Evolutionary conservation across 768 basidiomycete species (phyloP).

Genomic region (Rhodotorula graminis): DNA sequence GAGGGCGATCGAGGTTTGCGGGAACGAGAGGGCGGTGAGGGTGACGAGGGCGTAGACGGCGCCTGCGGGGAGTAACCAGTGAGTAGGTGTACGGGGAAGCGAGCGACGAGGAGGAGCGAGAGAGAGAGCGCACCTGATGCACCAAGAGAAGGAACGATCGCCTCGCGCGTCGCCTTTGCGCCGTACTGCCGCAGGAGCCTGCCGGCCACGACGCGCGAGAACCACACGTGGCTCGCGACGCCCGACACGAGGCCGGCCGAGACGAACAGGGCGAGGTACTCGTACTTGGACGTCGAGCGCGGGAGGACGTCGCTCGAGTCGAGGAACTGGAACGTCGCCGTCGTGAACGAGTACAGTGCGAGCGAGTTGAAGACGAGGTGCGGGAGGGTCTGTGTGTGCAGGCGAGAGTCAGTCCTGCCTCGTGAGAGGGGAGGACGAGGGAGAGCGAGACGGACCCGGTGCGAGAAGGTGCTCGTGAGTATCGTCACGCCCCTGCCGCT

Average conservation of each 20-base stretch:
- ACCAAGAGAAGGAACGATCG: slow-evolving; percentile 23
- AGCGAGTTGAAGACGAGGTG: slow-evolving; percentile 41
- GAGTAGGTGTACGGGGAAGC: not conserved
- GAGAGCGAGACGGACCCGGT: slow-evolving; percentile 15
- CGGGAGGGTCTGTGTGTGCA: slow-evolving; percentile 2
- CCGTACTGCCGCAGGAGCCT: not conserved
- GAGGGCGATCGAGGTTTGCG: slow-evolving; percentile 30
- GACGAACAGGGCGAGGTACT: slow-evolving; percentile 39
- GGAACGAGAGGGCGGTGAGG: slow-evolving; percentile 35
- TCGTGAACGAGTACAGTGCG: slow-evolving; percentile 27
- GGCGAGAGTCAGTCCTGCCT: not conserved
- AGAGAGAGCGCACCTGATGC: slow-evolving; percentile 15
- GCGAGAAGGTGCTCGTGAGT: slow-evolving; percentile 35
- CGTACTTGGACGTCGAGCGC: slow-evolving; percentile 35
- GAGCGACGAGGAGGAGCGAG: too few species aligned
- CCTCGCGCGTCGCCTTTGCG: not conserved
- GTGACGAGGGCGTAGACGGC: slow-evolving; percentile 33
- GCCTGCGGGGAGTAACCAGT: not conserved
- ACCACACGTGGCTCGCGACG: slow-evolving; percentile 30
- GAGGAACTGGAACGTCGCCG: slow-evolving; percentile 12
- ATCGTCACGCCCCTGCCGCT: slow-evolving; percentile 17
- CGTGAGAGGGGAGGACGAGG: too few species aligned
- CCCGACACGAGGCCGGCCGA: slow-evolving; percentile 34
- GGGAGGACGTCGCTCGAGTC: slow-evolving; percentile 24
- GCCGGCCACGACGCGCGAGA: slow-evolving; percentile 16